Conservation (phyloP, 768 basidiomycete genomes). For the Rhodocollybia butyracea region DNA sequence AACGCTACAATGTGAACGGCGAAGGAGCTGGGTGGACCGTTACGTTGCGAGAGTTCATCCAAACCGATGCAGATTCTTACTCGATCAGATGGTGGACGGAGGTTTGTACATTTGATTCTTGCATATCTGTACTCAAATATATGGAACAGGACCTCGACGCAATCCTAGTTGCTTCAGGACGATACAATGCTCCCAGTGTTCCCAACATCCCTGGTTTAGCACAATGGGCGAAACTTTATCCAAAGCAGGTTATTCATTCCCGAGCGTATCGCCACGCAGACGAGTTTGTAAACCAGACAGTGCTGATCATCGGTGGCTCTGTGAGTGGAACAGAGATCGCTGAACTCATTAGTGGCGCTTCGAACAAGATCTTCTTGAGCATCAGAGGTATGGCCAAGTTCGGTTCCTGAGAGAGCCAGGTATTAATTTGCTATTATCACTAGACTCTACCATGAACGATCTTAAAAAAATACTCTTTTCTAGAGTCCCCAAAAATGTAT, state of each 20-base stretch:
- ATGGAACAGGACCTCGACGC: slow-evolving; percentile 31
- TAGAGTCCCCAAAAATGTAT: slow-evolving; percentile 25
- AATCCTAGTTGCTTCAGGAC: slow-evolving; percentile 29
- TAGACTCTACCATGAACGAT: background rate
- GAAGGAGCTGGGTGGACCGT: slow-evolving; percentile 32
- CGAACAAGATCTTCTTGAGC: slow-evolving; percentile 29
- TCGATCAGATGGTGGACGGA: slow-evolving; percentile 34
- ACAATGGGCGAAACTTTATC: slow-evolving; percentile 32
- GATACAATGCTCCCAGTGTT: slow-evolving; percentile 32
- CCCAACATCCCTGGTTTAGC: slow-evolving; percentile 30
- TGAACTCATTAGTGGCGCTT: slow-evolving; percentile 26
- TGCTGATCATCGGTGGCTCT: slow-evolving; percentile 40
- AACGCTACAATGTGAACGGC: slow-evolving; percentile 25
- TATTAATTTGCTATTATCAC: background rate
- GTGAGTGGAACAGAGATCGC: slow-evolving; percentile 19
- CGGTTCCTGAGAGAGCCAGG: too few species aligned
- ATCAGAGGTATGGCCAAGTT: slow-evolving; percentile 16
- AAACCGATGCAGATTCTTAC: slow-evolving; percentile 13
- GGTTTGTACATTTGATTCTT: slow-evolving; percentile 19
- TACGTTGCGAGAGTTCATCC: slow-evolving; percentile 29
- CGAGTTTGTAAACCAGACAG: slow-evolving; percentile 30
- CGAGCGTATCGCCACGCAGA: slow-evolving; percentile 41
- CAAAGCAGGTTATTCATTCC: slow-evolving; percentile 33
- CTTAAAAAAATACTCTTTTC: background rate
- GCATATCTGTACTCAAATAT: background rate